Conservation (phyloP, 371 early-diverging fungal genomes). For the Mortierella polycephala region DNA sequence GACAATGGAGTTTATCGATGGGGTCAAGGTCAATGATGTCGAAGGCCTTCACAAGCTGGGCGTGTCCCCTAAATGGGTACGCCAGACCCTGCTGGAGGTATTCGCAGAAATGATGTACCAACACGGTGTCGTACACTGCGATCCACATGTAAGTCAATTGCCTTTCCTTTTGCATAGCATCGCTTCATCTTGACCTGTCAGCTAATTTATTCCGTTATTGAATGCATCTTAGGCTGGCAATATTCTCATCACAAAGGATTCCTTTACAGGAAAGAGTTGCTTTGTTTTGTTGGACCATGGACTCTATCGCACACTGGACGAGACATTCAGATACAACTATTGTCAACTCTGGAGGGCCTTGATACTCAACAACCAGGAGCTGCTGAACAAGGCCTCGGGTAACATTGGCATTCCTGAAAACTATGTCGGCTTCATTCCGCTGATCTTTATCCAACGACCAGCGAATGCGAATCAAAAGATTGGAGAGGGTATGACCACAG, state of each 20-base stretch:
- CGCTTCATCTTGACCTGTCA: constrained; percentile 56
- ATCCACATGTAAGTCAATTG: constrained; percentile 35
- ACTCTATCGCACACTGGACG: constrained; percentile 80
- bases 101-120: constrained; percentile 95
- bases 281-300: constrained; percentile 94
- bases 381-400: constrained; percentile 27
- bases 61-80: constrained; percentile 80
- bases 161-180: neutral
- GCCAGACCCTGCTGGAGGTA: constrained; percentile 74
- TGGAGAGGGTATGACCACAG: constrained; percentile 53
- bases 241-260: constrained; percentile 39
- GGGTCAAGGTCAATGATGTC: constrained; percentile 76
- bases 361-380: constrained; percentile 44
- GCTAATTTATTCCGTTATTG: neutral
- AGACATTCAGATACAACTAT: constrained; percentile 81
- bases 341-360: constrained; percentile 84
- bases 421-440: constrained; percentile 49
- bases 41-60: constrained; percentile 72
- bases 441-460: constrained; percentile 54
- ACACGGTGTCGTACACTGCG: constrained; percentile 67
- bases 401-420: constrained; percentile 45
- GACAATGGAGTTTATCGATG: constrained; percentile 64
- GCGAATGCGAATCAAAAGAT: constrained; percentile 45
- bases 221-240: constrained; percentile 67
- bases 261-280: constrained; percentile 44